These are phyloP conservation scores for Ustilago trichophora DNA, from an alignment of 1,284 basidiomycete genomes.

Conservation along the genomic window DNA sequence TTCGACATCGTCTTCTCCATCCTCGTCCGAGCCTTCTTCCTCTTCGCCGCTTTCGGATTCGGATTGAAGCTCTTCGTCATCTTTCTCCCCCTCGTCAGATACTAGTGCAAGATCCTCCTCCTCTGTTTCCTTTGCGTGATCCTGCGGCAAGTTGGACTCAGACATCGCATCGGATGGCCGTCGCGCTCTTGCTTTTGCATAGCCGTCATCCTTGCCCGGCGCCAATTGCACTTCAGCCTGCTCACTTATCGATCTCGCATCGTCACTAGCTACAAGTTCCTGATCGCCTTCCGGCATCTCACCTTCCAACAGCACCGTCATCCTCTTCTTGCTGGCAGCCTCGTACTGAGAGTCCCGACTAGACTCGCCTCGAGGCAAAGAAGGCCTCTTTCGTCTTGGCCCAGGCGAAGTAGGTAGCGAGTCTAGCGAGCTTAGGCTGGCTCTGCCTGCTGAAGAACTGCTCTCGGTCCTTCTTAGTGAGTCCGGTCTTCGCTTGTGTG, in stretches of 20 bases:
- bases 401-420: conserved; percentile 26
- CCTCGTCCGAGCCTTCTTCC: conserved; percentile 34
- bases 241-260: not conserved
- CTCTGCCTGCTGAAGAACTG: conserved; percentile 20
- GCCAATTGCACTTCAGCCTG: conserved; percentile 38
- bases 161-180: not conserved
- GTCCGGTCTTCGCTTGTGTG: conserved; percentile 14
- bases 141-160: not conserved
- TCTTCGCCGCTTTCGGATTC: conserved; percentile 21
- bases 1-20: conserved; percentile 49
- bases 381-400: conserved; percentile 24
- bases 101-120: not conserved
- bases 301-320: conserved; percentile 55
- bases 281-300: conserved; percentile 61
- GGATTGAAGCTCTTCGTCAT: not conserved
- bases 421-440: conserved; percentile 18
- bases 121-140: not conserved
- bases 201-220: not conserved
- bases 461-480: conserved; percentile 24
- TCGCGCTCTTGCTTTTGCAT: not conserved
- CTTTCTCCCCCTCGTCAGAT: not conserved
- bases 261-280: too few relatives aligned
- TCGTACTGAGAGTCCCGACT: conserved; percentile 17
- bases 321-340: conserved; percentile 33
- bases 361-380: conserved; percentile 14